Evolutionary conservation across 805 yeast genomes (phyloP).

Genomic region (Metschnikowia baotianmanensis): DNA sequence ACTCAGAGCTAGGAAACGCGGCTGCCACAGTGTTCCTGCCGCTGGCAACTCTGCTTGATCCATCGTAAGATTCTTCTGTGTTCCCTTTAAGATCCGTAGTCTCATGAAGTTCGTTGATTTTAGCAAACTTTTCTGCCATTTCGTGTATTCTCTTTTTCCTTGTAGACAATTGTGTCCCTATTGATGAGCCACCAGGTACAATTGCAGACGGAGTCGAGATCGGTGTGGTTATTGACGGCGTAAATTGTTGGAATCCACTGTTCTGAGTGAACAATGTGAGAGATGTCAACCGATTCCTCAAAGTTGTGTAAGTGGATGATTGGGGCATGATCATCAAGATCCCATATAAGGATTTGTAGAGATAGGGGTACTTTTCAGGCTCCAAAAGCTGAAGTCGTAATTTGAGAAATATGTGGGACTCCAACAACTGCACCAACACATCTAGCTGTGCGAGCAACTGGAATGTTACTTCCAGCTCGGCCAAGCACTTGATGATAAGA

Average conservation of each 20-base stretch:
- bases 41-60: conserved; percentile 6
- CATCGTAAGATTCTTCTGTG: conserved; percentile 9
- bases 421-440: conserved; percentile 82
- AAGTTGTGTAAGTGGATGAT: conserved; percentile 80
- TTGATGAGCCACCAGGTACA: conserved; percentile 7
- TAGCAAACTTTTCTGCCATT: conserved; percentile 39
- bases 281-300: conserved; percentile 71
- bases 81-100: conserved; percentile 2
- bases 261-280: conserved; percentile 33
- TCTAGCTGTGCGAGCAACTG: conserved; percentile 83
- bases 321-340: conserved; percentile 92
- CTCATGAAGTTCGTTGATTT: conserved; percentile 37
- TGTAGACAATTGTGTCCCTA: conserved; percentile 31
- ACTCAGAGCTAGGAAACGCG: conserved; percentile 18
- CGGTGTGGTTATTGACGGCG: conserved; percentile 18
- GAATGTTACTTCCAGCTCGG: conserved; percentile 77
- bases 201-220: conserved; percentile 12
- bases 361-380: conserved; percentile 75
- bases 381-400: conserved; percentile 84
- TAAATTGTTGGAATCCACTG: conserved; percentile 21
- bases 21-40: conserved; percentile 7
- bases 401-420: conserved; percentile 88
- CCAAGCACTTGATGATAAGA: conserved; percentile 74
- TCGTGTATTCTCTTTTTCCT: conserved; percentile 39
- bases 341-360: conserved; percentile 88